Evolutionary conservation across 495 filamentous ascomycete species (phyloP).

Genomic region (Podospora sp.): DNA sequence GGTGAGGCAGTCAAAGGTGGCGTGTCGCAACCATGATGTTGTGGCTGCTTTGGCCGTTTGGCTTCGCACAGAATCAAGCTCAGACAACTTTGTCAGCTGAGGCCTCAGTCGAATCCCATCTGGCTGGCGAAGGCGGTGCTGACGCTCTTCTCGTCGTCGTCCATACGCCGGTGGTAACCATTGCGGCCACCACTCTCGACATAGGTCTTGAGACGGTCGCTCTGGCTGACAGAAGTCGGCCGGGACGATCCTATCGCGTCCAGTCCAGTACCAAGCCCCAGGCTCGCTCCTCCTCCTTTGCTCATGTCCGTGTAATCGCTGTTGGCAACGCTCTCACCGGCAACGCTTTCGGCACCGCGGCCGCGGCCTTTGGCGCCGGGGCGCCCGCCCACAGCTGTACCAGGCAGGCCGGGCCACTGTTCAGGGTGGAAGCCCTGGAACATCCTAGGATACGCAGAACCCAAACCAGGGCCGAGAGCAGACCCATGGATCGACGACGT

Average conservation of each 20-base stretch:
- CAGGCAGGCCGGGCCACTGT: slow-evolving; percentile 81
- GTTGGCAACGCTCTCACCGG: slow-evolving; percentile 86
- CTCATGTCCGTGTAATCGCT: slow-evolving; percentile 82
- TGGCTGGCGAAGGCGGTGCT: slow-evolving; percentile 96
- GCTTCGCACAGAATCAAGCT: slow-evolving; percentile 25
- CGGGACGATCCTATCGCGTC: slow-evolving; percentile 56
- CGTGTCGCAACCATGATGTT: slow-evolving; percentile 14
- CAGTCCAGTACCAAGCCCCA: slow-evolving; percentile 78
- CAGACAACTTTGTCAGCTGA: slow-evolving; percentile 13
- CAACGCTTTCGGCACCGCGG: slow-evolving; percentile 71
- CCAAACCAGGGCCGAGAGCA: slow-evolving; percentile 75
- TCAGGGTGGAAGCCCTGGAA: slow-evolving; percentile 89
- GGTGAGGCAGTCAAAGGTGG: slow-evolving; percentile 17
- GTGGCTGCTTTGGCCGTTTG: slow-evolving; percentile 19
- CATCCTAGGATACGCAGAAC: slow-evolving; percentile 87
- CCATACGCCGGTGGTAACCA: slow-evolving; percentile 78
- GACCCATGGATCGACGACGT: slow-evolving; percentile 95
- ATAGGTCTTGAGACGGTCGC: slow-evolving; percentile 80
- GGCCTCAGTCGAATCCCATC: slow-evolving; percentile 86
- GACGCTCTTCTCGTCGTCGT: slow-evolving; percentile 93
- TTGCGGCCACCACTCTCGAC: slow-evolving; percentile 75
- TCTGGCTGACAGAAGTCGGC: slow-evolving; percentile 51
- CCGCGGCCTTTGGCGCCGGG: slow-evolving; percentile 58
- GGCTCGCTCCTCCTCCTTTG: slow-evolving; percentile 67
- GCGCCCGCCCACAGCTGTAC: slow-evolving; percentile 61